Base-by-base conservation (phyloP, 768 basidiomycete species). In the Mycena haematopus region DNA sequence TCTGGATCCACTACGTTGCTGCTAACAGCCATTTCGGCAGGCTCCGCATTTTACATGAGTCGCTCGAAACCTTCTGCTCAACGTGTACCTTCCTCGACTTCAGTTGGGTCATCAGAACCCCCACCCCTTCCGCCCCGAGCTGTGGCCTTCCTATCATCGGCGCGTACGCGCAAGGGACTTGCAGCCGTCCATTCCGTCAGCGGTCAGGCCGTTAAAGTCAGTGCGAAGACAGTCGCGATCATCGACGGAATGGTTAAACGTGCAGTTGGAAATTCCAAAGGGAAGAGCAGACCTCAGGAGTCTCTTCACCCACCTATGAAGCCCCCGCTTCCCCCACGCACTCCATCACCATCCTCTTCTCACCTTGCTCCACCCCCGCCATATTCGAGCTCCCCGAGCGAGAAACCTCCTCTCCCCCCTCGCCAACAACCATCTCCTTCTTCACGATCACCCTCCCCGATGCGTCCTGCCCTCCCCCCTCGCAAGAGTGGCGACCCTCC, bases 171-270 rank as follows among this genome's bases (percentile, higher is more conserved):
- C 33, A 80, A 82, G 50, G 82, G 84, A 3, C 80, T 93, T 0
- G 73, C 83, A 5, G 79, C 77, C 3, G 85, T 90, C 2, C 90
- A 92, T 68, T 80, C 85, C 11, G 77, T 88, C 57, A 88, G 81
- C 60, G 87, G 86, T 0, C 79, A 86, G 68, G 90, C 89, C 0
- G 88, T 88, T 35, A 82, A 85, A 67, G 82, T 90, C 63, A 90
- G 86, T 56, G 72, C 82, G 15, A 83, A 84, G 65, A 91, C 90
- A 0, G 78, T 91, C 36, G 76, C 75, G 2, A 71, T 83, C 58
- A 85, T 92, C 65, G 87, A 91, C 69, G 73, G 69, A 52, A 81
- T 88, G 79, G 84, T 91, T 57, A 78, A 83, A 21, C 78, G 78
- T 13, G 85, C 86, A 0, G 80, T 87, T 58, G 84, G 86, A 77